Conservation (phyloP, 2,329 filamentous ascomycete genomes). For the Didymella pomorum region DNA sequence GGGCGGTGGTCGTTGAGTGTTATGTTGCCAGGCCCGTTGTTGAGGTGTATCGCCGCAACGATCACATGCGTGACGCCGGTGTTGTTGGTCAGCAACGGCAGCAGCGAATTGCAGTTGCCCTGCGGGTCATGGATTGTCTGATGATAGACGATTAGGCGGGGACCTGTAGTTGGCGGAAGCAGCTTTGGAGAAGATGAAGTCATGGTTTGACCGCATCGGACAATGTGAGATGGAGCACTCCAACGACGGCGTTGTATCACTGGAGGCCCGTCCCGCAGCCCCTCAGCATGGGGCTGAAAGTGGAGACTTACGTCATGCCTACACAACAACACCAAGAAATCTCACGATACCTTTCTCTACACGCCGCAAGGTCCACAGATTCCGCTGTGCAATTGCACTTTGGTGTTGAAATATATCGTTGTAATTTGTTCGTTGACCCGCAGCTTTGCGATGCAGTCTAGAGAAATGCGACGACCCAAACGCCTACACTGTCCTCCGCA, state of each 20-base stretch:
- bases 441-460: conserved; percentile 14
- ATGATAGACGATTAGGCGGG: conserved; percentile 65
- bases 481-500: conserved; percentile 31
- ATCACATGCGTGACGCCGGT: conserved; percentile 82
- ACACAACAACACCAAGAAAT: conserved; percentile 24
- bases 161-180: conserved; percentile 48
- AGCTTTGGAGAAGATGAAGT: conserved; percentile 41
- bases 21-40: conserved; percentile 69
- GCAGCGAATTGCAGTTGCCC: conserved; percentile 65
- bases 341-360: neutral
- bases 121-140: conserved; percentile 69
- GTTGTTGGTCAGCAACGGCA: conserved; percentile 66
- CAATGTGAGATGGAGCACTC: conserved; percentile 16
- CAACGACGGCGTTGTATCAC: conserved; percentile 13
- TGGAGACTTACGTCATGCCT: conserved; percentile 41
- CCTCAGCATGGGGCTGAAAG: conserved; percentile 41
- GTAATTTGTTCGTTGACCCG: conserved; percentile 6
- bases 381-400: neutral
- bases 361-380: no score
- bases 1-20: conserved; percentile 83
- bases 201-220: conserved; percentile 32
- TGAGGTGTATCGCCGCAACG: conserved; percentile 85
- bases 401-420: neutral
- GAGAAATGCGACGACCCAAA: conserved; percentile 30
- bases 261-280: conserved; percentile 18